These are phyloP conservation scores for Peltaster fructicola DNA, from an alignment of 2,329 filamentous ascomycete genomes.

Conservation along the genomic window DNA sequence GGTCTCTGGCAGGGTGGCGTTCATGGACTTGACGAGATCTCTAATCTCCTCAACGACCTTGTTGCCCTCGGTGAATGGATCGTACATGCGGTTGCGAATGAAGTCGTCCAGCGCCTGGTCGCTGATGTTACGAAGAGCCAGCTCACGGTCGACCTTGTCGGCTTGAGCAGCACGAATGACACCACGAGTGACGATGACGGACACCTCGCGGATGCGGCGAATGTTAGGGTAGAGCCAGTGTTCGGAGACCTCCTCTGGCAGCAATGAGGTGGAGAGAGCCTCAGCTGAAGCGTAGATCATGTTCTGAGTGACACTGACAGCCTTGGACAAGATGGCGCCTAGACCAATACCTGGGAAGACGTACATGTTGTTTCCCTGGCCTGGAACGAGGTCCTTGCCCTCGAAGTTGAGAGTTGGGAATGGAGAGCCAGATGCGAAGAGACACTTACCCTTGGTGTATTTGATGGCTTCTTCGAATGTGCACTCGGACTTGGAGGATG, in stretches of 20 bases:
- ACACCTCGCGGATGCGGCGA: constrained; percentile 79
- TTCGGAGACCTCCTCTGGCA: constrained; percentile 60
- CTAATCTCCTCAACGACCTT: constrained; percentile 23
- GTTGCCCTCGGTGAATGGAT: constrained; percentile 29
- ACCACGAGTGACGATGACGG: constrained; percentile 67
- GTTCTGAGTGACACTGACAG: constrained; percentile 69
- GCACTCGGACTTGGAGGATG: constrained; percentile 90
- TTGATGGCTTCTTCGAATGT: constrained; percentile 86
- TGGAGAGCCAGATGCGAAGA: constrained; percentile 91
- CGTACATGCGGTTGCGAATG: constrained; percentile 34
- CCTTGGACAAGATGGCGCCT: constrained; percentile 79
- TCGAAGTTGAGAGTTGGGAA: constrained; percentile 48
- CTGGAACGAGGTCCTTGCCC: constrained; percentile 30
- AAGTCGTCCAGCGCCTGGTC: constrained; percentile 56
- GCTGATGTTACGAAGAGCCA: constrained; percentile 44
- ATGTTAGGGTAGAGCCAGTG: constrained; percentile 86
- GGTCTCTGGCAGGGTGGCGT: no score
- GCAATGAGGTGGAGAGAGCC: constrained; percentile 61
- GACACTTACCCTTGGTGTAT: constrained; percentile 75
- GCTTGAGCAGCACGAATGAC: constrained; percentile 84
- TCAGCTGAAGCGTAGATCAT: constrained; percentile 95
- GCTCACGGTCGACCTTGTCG: constrained; percentile 42
- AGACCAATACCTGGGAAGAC: constrained; percentile 94
- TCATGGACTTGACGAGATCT: constrained; percentile 6
- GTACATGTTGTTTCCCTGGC: constrained; percentile 69